phyloP scores from a whole-genome alignment of 2,329 filamentous ascomycete species.

The Xylogone sp. region DNA sequence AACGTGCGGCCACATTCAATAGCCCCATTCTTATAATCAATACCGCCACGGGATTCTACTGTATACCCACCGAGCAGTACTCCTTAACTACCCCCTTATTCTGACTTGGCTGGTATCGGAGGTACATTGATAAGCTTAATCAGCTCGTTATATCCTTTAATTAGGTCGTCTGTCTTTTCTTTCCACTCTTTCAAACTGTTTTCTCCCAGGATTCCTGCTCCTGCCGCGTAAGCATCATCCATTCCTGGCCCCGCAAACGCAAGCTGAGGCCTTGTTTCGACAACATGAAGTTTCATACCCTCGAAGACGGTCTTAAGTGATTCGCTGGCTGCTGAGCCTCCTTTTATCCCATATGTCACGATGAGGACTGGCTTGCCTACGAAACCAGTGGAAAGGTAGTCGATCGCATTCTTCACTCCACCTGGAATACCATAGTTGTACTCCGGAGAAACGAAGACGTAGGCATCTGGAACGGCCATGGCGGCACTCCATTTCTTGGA shows the following conservation, averaged over 20 bases:
- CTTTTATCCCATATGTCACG: constrained; percentile 48
- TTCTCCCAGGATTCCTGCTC: background rate
- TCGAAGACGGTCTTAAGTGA: constrained; percentile 23
- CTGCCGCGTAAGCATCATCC: constrained; percentile 1
- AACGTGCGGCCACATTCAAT: too few species aligned
- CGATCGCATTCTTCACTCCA: constrained; percentile 56
- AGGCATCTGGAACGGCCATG: constrained; percentile 40
- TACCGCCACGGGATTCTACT: too few species aligned
- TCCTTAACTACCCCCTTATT: background rate
- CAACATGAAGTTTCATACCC: constrained; percentile 27
- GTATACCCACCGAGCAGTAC: too few species aligned
- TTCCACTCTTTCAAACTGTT: background rate
- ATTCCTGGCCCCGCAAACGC: constrained; percentile 15
- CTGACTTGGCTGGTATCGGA: background rate
- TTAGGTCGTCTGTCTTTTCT: background rate
- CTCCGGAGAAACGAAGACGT: constrained; percentile 46
- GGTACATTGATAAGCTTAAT: background rate
- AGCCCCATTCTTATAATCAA: too few species aligned
- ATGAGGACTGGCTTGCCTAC: constrained; percentile 47
- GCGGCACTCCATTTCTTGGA: constrained; percentile 39
- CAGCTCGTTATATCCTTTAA: background rate
- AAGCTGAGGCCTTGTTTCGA: constrained; percentile 25
- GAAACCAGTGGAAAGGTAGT: constrained; percentile 58
- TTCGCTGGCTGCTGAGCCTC: constrained; percentile 30
- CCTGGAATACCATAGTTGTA: constrained; percentile 54